Conservation (phyloP, 73 alveolate species). For the Paramecium sexaurelia region DNA sequence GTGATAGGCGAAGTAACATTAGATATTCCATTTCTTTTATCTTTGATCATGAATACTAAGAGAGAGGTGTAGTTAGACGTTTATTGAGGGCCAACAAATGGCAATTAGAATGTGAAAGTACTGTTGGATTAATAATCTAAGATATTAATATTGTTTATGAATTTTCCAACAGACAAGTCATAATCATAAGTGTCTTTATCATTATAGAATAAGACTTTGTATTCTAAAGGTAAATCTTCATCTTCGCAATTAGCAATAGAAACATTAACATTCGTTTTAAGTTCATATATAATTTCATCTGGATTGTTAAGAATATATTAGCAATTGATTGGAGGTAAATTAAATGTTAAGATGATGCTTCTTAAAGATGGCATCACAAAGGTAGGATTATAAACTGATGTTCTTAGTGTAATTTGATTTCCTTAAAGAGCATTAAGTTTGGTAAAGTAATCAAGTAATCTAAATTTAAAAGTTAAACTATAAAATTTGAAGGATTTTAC, state of each 20-base stretch:
- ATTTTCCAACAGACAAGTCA: not conserved
- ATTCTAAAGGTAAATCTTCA: not conserved
- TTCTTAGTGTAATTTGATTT: not conserved
- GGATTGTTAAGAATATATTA: not conserved
- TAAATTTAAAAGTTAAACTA: not conserved
- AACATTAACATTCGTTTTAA: not conserved
- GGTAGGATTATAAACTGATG: not conserved
- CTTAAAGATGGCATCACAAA: not conserved
- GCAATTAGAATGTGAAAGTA: not conserved
- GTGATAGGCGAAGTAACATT: not conserved
- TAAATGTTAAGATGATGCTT: not conserved
- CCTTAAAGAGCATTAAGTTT: not conserved
- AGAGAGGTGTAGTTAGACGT: not conserved
- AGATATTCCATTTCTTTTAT: not conserved
- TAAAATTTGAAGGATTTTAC: not conserved
- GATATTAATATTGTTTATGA: not conserved
- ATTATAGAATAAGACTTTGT: not conserved
- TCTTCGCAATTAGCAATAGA: not conserved
- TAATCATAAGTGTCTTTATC: not conserved
- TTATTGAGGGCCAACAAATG: not conserved
- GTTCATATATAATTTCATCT: not conserved
- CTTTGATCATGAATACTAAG: not conserved
- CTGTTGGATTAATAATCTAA: not conserved
- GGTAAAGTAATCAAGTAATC: slow-evolving; percentile 24
- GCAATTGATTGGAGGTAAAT: slow-evolving; percentile 6